Evolutionary conservation across 352 stramenopile genomes (phyloP).

Genomic region (Globisporangium barbulae): DNA sequence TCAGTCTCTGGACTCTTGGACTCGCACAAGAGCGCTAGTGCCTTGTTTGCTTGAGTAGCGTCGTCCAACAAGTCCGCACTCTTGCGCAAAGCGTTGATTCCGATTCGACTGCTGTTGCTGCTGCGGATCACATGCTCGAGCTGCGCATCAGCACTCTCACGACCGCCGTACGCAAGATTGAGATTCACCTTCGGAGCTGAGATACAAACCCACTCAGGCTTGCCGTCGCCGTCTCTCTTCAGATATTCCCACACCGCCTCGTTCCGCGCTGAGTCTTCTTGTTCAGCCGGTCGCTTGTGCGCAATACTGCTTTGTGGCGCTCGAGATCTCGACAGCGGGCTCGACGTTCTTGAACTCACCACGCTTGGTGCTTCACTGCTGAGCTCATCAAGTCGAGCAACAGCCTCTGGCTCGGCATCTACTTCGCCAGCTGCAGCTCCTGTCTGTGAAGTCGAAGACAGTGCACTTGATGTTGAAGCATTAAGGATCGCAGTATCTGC

Average conservation of each 20-base stretch:
- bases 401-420: neutral
- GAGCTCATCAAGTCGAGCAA: conserved; percentile 3
- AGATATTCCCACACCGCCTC: conserved; percentile 19
- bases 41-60: neutral
- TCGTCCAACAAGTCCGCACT: neutral
- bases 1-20: conserved; percentile 18
- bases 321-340: conserved; percentile 5
- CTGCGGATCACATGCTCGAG: conserved; percentile 7
- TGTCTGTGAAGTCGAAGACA: conserved; percentile 4
- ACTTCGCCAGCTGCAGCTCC: neutral
- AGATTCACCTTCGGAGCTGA: conserved; percentile 43
- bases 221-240: conserved; percentile 21
- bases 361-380: conserved; percentile 3
- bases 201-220: conserved; percentile 34
- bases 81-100: conserved; percentile 1
- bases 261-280: conserved; percentile 8
- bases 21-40: conserved; percentile 6
- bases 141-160: conserved; percentile 21
- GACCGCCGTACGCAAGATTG: conserved; percentile 38
- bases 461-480: neutral
- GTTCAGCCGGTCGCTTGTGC: conserved; percentile 5
- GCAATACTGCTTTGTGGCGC: neutral
- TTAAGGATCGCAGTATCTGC: neutral
- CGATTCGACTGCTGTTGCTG: conserved; percentile 3
- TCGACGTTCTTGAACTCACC: conserved; percentile 15